A percentile compares a stretch with the other conserved stretches of the same genome.
Evolutionary conservation across 192 early-diverging fungal species (phyloP).

Genomic region (Coemansia umbellata): DNA sequence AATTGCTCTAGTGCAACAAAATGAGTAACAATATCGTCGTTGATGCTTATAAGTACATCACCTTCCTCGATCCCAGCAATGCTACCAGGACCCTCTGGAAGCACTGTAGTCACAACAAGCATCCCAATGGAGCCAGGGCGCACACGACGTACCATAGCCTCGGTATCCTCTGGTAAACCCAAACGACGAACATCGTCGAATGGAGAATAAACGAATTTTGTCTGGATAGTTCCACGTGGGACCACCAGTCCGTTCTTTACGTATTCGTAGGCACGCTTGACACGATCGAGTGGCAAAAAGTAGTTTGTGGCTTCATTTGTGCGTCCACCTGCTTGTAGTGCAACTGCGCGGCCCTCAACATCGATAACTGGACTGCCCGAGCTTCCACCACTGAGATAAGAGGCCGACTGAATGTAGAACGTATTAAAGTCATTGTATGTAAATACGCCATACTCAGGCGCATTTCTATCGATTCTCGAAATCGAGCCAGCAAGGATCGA

Average conservation of each 20-base stretch:
- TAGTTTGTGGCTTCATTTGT: constrained; percentile 67
- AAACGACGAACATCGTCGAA: constrained; percentile 71
- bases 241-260: constrained; percentile 57
- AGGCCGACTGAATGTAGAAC: constrained; percentile 75
- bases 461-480: constrained; percentile 69
- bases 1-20: constrained; percentile 65
- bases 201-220: constrained; percentile 62
- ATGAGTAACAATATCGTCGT: constrained; percentile 62
- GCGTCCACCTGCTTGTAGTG: constrained; percentile 67
- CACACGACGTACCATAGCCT: constrained; percentile 57
- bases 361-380: constrained; percentile 77
- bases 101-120: constrained; percentile 58
- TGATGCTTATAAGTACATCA: constrained; percentile 67
- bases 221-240: constrained; percentile 73
- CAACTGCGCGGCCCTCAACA: constrained; percentile 72
- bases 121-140: constrained; percentile 69
- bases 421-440: constrained; percentile 81
- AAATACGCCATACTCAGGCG: constrained; percentile 63
- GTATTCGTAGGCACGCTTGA: constrained; percentile 59
- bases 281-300: constrained; percentile 73
- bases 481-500: constrained; percentile 71
- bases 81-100: constrained; percentile 69
- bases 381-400: constrained; percentile 71
- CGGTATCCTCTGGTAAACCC: constrained; percentile 63
- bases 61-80: constrained; percentile 57